Base-by-base conservation (phyloP, 441 rosid species). In the Gossypium schwendimanii region DNA sequence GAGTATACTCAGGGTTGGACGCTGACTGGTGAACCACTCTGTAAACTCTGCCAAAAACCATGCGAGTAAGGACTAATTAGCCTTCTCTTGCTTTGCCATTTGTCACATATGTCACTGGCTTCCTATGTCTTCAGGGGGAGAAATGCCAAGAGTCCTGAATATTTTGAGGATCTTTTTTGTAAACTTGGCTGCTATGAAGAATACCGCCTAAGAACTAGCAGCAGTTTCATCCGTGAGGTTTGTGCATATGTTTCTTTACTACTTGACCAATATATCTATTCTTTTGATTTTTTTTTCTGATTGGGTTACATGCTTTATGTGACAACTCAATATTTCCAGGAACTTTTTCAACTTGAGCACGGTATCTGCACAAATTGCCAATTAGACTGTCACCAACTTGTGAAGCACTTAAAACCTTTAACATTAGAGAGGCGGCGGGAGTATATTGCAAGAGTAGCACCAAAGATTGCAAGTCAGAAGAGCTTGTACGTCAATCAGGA, bases 111-210 rank as follows among this genome's bases (percentile, higher is more conserved):
- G 55, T 64, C 55, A 70, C 55, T 41, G 17, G 7, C 44, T 60
- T 68, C 26, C 59, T 73, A 68, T 78, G 15, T 41, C 71, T 83
- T 60, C 86, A 92, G 99, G 84, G 88, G 92, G 55, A 76, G 11
- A 76, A 89, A 81, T 79, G 90, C 96, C 54, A 89, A 81, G 84
- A 84, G 79, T 33, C 97, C 98, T 45, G 94, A 89, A 80, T 94
- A 84, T 84, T 87, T 94, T 78, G 99, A 94, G 85, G 99, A 94
- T 86, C 92, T 94, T 54, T 94, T 94, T 75, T 94, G 99, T 75
- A 81, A 86, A 52, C 84, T 93, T 78, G 86, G 67, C 66, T 94
- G 98, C 86, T 87, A 88, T 77, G 98, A 94, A 85, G 93, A 92
- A 63, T 94, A 94, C 83, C 88, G 94, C 57, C 63, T 89, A 77